phyloP scores from a whole-genome alignment of 2,329 filamentous ascomycete species.

The Penicillium capsulatum region DNA sequence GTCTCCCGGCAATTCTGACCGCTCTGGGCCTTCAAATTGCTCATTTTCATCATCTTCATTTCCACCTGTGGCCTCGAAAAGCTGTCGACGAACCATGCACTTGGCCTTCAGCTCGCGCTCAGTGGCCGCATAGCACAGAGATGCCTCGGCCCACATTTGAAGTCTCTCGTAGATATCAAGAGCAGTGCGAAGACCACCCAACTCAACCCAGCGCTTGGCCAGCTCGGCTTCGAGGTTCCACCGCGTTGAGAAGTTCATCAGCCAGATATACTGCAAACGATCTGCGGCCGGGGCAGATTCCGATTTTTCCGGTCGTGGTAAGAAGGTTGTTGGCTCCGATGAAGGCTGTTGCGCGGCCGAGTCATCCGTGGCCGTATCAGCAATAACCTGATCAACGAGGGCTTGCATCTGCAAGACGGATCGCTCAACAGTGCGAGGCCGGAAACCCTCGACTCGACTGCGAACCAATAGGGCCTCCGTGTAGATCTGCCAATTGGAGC shows the following conservation, averaged over 20 bases:
- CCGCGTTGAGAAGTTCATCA: constrained; percentile 74
- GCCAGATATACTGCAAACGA: constrained; percentile 77
- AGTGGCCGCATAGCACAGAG: constrained; percentile 76
- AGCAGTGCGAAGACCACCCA: constrained; percentile 83
- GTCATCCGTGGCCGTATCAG: constrained; percentile 62
- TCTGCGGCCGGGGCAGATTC: constrained; percentile 72
- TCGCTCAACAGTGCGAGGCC: constrained; percentile 80
- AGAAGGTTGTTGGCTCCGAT: constrained; percentile 66
- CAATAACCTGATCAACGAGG: constrained; percentile 89
- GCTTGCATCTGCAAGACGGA: constrained; percentile 90
- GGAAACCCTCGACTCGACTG: constrained; percentile 83
- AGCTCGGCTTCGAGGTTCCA: constrained; percentile 96
- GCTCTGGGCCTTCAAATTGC: constrained; percentile 63
- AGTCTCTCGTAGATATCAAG: constrained; percentile 94
- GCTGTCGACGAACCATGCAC: constrained; percentile 68
- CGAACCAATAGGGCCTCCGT: constrained; percentile 87
- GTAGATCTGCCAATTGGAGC: constrained; percentile 97
- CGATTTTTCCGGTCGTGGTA: constrained; percentile 67
- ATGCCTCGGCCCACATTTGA: constrained; percentile 91
- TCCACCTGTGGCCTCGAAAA: constrained; percentile 62
- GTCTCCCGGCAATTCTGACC: constrained; percentile 68
- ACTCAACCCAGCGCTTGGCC: constrained; percentile 82
- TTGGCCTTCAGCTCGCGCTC: constrained; percentile 80
- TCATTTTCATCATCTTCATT: constrained; percentile 50
- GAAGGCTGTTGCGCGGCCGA: constrained; percentile 32